A percentile compares a stretch with the other conserved stretches of the same genome.
These are phyloP conservation scores for Saitozyma sp. DNA, from an alignment of 768 basidiomycete genomes.

Conservation along the genomic window DNA sequence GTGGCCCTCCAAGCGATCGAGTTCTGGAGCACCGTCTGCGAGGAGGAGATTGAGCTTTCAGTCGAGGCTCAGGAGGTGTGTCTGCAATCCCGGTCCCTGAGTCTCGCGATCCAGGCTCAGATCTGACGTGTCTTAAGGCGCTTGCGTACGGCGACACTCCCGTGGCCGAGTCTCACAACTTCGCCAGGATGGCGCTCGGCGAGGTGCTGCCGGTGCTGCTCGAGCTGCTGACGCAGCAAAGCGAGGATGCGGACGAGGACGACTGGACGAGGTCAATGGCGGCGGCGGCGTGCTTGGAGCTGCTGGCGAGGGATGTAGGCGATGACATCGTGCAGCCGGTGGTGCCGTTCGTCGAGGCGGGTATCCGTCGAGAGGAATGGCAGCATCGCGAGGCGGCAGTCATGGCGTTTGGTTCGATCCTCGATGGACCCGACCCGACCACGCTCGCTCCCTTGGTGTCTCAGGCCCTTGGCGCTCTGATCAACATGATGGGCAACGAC, in stretches of 20 bases:
- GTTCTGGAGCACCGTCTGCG: slow-evolving; percentile 99
- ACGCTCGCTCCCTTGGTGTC: slow-evolving; percentile 87
- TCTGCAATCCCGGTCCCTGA: neutral
- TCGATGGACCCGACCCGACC: slow-evolving; percentile 88
- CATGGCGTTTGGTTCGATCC: slow-evolving; percentile 97
- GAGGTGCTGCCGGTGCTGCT: slow-evolving; percentile 94
- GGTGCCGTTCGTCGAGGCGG: slow-evolving; percentile 95
- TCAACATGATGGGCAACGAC: slow-evolving; percentile 88
- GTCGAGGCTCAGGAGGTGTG: slow-evolving; percentile 86
- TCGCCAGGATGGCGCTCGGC: slow-evolving; percentile 89
- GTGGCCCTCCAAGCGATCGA: slow-evolving; percentile 96
- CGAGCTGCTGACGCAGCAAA: slow-evolving; percentile 82
- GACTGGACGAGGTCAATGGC: slow-evolving; percentile 99
- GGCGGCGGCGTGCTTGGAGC: slow-evolving; percentile 82
- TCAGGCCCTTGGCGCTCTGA: slow-evolving; percentile 88
- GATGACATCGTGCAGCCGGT: slow-evolving; percentile 88
- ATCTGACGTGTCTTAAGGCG: slow-evolving; percentile 64
- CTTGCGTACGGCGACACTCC: slow-evolving; percentile 74
- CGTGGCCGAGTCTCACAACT: slow-evolving; percentile 80
- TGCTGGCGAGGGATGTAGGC: slow-evolving; percentile 84
- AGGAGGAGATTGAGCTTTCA: slow-evolving; percentile 90
- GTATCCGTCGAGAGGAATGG: slow-evolving; percentile 92
- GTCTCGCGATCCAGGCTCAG: neutral
- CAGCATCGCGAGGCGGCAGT: slow-evolving; percentile 93
- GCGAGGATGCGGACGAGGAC: slow-evolving; percentile 95